Conservation (phyloP, 1,284 basidiomycete genomes). For the Ustilago trichophora region DNA sequence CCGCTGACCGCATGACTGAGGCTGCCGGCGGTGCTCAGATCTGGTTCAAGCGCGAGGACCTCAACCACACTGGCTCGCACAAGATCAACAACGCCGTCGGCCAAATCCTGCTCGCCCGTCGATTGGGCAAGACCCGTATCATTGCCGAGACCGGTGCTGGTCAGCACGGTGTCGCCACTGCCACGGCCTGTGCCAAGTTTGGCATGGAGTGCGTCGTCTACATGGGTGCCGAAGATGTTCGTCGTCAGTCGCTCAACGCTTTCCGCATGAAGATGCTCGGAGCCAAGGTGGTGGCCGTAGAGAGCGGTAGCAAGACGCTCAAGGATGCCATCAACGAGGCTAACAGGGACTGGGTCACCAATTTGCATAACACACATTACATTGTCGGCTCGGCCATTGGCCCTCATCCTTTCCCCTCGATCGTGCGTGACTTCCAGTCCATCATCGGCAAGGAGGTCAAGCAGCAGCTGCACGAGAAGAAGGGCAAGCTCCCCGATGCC, state of each 20-base stretch:
- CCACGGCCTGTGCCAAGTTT: slow-evolving; percentile 96
- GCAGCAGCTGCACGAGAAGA: slow-evolving; percentile 77
- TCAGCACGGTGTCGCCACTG: slow-evolving; percentile 98
- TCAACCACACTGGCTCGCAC: slow-evolving; percentile 70
- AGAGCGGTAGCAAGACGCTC: slow-evolving; percentile 90
- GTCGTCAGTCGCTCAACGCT: slow-evolving; percentile 93
- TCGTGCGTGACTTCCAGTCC: slow-evolving; percentile 97
- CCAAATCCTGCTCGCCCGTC: slow-evolving; percentile 83
- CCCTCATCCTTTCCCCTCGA: slow-evolving; percentile 97
- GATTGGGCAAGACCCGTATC: slow-evolving; percentile 94
- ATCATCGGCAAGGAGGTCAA: slow-evolving; percentile 97
- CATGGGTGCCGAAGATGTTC: slow-evolving; percentile 99
- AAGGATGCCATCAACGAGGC: slow-evolving; percentile 78
- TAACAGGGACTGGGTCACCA: slow-evolving; percentile 90
- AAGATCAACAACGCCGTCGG: slow-evolving; percentile 67
- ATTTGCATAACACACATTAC: slow-evolving; percentile 86
- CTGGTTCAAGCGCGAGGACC: slow-evolving; percentile 97
- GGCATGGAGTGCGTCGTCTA: slow-evolving; percentile 94
- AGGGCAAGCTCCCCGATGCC: slow-evolving; percentile 88
- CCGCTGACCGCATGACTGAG: slow-evolving; percentile 79
- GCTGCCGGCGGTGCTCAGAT: slow-evolving; percentile 87
- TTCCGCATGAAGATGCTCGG: slow-evolving; percentile 98
- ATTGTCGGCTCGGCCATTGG: slow-evolving; percentile 96
- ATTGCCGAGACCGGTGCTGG: slow-evolving; percentile 99
- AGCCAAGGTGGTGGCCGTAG: slow-evolving; percentile 83